These are phyloP conservation scores for Vitis cinerea DNA, from an alignment of 164 flowering plant genomes.

Conservation along the genomic window DNA sequence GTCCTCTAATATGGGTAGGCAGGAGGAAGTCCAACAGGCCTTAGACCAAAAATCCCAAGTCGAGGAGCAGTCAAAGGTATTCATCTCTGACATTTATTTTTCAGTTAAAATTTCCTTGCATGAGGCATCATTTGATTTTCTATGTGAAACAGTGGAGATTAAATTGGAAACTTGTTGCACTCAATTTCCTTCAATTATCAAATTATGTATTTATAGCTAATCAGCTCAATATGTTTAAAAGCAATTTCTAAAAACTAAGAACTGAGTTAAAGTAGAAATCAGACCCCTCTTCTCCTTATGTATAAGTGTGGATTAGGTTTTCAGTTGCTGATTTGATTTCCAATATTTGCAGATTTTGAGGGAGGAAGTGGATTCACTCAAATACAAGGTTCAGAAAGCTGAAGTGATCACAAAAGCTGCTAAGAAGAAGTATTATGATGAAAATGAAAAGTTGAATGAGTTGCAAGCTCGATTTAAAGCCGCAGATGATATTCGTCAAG, in stretches of 20 bases:
- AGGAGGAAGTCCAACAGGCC: conserved; percentile 61
- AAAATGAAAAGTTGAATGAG: conserved; percentile 30
- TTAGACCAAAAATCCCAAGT: conserved; percentile 52
- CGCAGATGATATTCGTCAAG: conserved; percentile 71
- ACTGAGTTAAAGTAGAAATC: too few species aligned
- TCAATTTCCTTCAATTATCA: too few species aligned
- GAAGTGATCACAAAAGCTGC: conserved; percentile 49
- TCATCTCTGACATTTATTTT: not conserved
- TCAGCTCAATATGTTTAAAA: too few species aligned
- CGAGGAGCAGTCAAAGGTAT: conserved; percentile 77
- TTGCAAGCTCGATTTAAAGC: conserved; percentile 44
- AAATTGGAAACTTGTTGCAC: too few species aligned
- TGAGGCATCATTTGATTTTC: too few species aligned
- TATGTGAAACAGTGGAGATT: too few species aligned
- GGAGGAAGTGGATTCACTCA: conserved; percentile 53
- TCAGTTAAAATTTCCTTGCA: not conserved
- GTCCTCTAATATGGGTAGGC: conserved; percentile 45
- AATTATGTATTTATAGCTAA: too few species aligned
- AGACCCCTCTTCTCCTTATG: not conserved
- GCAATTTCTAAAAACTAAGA: too few species aligned
- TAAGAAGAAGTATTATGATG: conserved; percentile 38
- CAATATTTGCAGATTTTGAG: conserved; percentile 40
- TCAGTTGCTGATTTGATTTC: conserved; percentile 9
- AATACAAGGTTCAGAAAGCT: conserved; percentile 37
- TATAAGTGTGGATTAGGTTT: not conserved